Percentiles rank a stretch among this genome's conserved stretches.
Conservation (phyloP, 352 stramenopile genomes). For the Phytophthora ohioensis region DNA sequence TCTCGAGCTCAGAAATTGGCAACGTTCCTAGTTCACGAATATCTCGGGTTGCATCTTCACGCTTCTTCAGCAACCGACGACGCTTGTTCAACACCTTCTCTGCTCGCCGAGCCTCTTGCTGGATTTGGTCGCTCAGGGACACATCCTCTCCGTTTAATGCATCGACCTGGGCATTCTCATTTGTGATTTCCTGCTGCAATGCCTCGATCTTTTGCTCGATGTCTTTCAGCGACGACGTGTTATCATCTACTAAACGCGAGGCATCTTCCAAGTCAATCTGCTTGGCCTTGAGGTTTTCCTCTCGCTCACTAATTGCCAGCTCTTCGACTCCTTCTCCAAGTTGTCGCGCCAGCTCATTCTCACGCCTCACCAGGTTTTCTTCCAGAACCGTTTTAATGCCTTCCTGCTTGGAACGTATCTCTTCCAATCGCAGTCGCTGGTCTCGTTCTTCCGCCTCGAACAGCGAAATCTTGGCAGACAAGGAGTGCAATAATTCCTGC, state of each 20-base stretch:
- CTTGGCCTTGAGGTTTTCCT: conserved; percentile 87
- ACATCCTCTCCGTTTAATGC: conserved; percentile 66
- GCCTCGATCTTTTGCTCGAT: conserved; percentile 65
- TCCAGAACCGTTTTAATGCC: conserved; percentile 91
- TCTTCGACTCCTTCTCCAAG: conserved; percentile 74
- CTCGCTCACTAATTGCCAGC: conserved; percentile 64
- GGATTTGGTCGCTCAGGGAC: conserved; percentile 83
- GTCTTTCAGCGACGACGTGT: conserved; percentile 64
- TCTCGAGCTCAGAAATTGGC: conserved; percentile 93
- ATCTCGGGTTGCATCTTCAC: conserved; percentile 95
- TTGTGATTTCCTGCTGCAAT: conserved; percentile 62
- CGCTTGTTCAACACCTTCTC: conserved; percentile 89
- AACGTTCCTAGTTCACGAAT: conserved; percentile 98
- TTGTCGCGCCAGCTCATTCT: conserved; percentile 68
- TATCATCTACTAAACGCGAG: conserved; percentile 71
- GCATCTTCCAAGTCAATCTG: conserved; percentile 91
- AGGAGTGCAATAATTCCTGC: conserved; percentile 55
- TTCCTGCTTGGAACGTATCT: conserved; percentile 90
- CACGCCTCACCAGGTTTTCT: conserved; percentile 93
- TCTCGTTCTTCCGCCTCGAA: conserved; percentile 91
- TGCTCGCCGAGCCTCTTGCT: conserved; percentile 76
- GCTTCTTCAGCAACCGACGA: conserved; percentile 84
- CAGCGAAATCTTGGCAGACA: conserved; percentile 74
- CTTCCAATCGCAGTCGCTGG: conserved; percentile 84
- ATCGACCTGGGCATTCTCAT: conserved; percentile 58